Evolutionary conservation across 164 flowering plant genomes (phyloP).

Genomic region (Euptelea pleiosperma): DNA sequence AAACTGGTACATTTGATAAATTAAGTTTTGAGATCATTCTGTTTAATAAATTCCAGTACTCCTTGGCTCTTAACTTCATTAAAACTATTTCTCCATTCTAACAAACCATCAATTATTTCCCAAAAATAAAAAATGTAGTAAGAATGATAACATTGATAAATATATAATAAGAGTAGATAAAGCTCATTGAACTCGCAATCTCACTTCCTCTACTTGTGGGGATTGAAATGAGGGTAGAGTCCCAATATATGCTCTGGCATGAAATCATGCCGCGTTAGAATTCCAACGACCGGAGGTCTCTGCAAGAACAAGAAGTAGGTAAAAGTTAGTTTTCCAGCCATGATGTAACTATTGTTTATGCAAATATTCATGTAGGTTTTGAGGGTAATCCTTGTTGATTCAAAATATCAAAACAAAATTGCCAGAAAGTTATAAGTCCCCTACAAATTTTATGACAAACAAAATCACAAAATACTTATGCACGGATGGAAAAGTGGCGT

Average conservation of each 20-base stretch:
- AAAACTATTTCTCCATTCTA: no score
- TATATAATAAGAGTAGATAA: slow-evolving; percentile 1
- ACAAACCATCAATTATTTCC: no score
- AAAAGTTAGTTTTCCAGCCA: slow-evolving; percentile 3
- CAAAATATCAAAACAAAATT: neutral
- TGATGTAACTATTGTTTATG: neutral
- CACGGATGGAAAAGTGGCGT: no score
- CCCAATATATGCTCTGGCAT: slow-evolving; percentile 77
- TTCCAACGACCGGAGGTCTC: slow-evolving; percentile 88
- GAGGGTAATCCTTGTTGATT: neutral
- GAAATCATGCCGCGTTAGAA: slow-evolving; percentile 88
- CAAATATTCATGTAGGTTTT: neutral
- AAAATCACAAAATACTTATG: no score
- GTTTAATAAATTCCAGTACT: no score
- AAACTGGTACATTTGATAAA: no score
- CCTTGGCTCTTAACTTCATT: no score
- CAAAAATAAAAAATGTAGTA: no score
- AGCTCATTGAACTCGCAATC: neutral
- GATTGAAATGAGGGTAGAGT: slow-evolving; percentile 46
- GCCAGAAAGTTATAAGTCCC: neutral
- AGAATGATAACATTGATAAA: no score
- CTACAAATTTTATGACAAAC: neutral
- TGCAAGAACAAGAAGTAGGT: slow-evolving; percentile 37
- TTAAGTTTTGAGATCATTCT: no score
- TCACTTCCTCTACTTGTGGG: slow-evolving; percentile 28